These are phyloP conservation scores for Pythium biforme DNA, from an alignment of 352 stramenopile species.

Conservation along the genomic window DNA sequence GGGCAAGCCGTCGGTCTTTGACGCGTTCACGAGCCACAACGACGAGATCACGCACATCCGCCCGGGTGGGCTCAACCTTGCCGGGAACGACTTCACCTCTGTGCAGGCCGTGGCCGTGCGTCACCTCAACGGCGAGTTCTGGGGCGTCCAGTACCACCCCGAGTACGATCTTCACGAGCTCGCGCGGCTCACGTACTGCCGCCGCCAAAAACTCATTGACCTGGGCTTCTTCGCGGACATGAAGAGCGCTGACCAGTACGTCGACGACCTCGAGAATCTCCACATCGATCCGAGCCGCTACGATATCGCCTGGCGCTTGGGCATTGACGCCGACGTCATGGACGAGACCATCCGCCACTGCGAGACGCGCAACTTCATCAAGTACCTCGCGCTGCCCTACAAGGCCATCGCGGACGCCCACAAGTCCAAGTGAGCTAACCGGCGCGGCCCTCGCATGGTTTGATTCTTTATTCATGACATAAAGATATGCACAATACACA, in stretches of 20 bases:
- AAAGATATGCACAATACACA: not conserved
- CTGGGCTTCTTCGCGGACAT: slow-evolving; percentile 75
- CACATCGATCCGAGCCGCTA: slow-evolving; percentile 67
- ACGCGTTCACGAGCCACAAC: slow-evolving; percentile 81
- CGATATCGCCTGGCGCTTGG: slow-evolving; percentile 77
- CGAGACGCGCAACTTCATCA: slow-evolving; percentile 86
- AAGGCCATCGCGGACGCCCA: slow-evolving; percentile 40
- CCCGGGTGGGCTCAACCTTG: slow-evolving; percentile 52
- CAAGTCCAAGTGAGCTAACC: slow-evolving; percentile 9
- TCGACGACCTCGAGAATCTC: slow-evolving; percentile 74
- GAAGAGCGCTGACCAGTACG: slow-evolving; percentile 65
- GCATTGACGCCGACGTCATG: slow-evolving; percentile 79
- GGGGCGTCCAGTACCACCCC: slow-evolving; percentile 82
- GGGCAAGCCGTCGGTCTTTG: slow-evolving; percentile 76
- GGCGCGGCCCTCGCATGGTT: not conserved
- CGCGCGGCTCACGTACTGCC: slow-evolving; percentile 68
- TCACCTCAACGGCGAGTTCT: slow-evolving; percentile 80
- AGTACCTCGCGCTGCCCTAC: slow-evolving; percentile 77
- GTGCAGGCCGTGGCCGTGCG: slow-evolving; percentile 74
- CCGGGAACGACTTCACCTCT: slow-evolving; percentile 65
- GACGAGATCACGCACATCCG: slow-evolving; percentile 80
- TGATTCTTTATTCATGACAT: not conserved
- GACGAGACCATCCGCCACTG: slow-evolving; percentile 74
- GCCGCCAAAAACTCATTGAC: slow-evolving; percentile 57
- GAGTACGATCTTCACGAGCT: slow-evolving; percentile 86